Base-by-base conservation (phyloP, 73 alveolate species). In the Paramecium caudatum region DNA sequence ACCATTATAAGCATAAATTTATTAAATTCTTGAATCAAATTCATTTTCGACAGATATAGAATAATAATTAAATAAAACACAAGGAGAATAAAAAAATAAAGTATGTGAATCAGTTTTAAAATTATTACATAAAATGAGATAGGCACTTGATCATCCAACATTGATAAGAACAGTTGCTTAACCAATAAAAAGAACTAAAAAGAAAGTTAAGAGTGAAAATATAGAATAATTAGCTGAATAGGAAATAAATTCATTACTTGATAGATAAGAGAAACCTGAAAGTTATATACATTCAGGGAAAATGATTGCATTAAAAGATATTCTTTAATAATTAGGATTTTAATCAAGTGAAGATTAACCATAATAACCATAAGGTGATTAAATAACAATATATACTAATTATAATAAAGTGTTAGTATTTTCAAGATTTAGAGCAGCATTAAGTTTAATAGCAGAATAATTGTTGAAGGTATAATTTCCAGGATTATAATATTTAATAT, bases 401-500 rank as follows among this genome's bases (percentile, higher is more conserved):
- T 82, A 61, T 8, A 97, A 96, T 86, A 91, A 94, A 92, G 99
- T 95, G 1, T 90, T 96, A 17, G 88, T 96, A 7, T 96, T 96
- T 91, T 94, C 96, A 19, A 90, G 96, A 48, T 82, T 91, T 70
- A 92, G 91, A 47, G 87, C 91, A 13, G 91, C 92, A 32, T 17
- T 94, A 47, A 21, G 80, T 12, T n/a, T 95, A 61, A 92, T 96
- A 33, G 94, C 85, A 16, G 95, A 94, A 15, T 69, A 90, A 21
- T 80, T 96, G 6, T 88, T 96, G n/a, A 80, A 90, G 13, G 23
- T 90, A 30, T 34, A 87, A 8, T 91, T 91, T 63, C 91, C 94
- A 25, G 84, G 70, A n/a, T 45, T 90, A 17, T 45, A 65, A 15
- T 91, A 70, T 47, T 47, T 90, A 48, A 90, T 50, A 34, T 82